Percentiles rank a stretch among this genome's conserved stretches.
Conservation (phyloP, 2,329 filamentous ascomycete genomes). For the Allantophomopsis cytisporea region DNA sequence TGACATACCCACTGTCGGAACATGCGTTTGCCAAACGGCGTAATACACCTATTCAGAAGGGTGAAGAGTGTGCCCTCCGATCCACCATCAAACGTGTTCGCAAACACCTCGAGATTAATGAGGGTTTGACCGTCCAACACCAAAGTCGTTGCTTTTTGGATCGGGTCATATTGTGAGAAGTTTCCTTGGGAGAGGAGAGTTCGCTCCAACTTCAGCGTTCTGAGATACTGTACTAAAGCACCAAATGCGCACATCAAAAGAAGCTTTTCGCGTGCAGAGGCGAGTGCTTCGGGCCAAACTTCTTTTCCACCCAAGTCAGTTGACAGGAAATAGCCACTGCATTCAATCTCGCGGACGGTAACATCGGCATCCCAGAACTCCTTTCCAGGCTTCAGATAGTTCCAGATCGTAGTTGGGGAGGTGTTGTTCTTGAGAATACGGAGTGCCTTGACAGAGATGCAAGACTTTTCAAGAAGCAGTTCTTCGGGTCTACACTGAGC, state of each 20-base stretch:
- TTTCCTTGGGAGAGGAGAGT: constrained; percentile 81
- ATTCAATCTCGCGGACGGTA: constrained; percentile 68
- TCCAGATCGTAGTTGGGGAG: constrained; percentile 86
- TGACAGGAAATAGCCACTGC: constrained; percentile 63
- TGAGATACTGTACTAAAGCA: constrained; percentile 76
- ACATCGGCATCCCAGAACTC: constrained; percentile 88
- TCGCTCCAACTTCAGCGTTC: constrained; percentile 75
- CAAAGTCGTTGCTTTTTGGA: constrained; percentile 74
- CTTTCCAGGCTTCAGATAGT: constrained; percentile 69
- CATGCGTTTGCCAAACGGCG: constrained; percentile 90
- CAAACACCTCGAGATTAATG: constrained; percentile 95
- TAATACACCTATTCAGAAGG: constrained; percentile 86
- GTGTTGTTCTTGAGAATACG: constrained; percentile 96
- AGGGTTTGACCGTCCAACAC: constrained; percentile 92
- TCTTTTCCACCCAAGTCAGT: constrained; percentile 37
- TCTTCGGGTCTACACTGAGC: constrained; percentile 86
- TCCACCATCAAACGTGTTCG: constrained; percentile 82
- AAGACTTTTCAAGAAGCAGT: constrained; percentile 76
- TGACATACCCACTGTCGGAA: constrained; percentile 97
- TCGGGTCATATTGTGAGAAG: constrained; percentile 85
- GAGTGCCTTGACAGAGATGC: constrained; percentile 73
- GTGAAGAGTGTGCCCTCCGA: constrained; percentile 77
- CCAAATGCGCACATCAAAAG: constrained; percentile 83
- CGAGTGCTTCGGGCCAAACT: constrained; percentile 63
- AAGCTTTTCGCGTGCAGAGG: constrained; percentile 63